These are phyloP conservation scores for Dictyostelium intermedium DNA, from an alignment of 78 protist species.

Conservation along the genomic window DNA sequence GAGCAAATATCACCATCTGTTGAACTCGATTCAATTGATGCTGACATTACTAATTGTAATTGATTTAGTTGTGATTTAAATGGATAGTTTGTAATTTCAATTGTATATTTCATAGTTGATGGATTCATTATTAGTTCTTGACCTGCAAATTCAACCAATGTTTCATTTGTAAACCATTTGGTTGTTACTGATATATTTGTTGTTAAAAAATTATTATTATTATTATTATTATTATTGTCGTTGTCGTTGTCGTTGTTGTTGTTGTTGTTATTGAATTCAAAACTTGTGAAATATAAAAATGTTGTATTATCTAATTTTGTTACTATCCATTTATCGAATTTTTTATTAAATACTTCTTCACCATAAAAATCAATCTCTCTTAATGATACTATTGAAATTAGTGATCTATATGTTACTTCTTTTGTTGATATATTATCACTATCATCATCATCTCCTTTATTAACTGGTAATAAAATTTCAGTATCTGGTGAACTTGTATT, in stretches of 20 bases:
- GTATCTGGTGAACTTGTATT: not conserved
- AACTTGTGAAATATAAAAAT: not conserved
- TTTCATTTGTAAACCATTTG: not conserved
- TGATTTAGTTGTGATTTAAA: not conserved
- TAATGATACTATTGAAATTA: constrained; percentile 8
- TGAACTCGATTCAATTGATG: not conserved
- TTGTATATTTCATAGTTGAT: constrained; percentile 13
- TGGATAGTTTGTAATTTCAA: not conserved
- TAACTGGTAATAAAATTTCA: not conserved
- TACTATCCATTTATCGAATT: not conserved
- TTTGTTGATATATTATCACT: not conserved
- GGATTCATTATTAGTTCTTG: constrained; percentile 3
- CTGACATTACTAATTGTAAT: constrained; percentile 25
- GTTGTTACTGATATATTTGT: not conserved
- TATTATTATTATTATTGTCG: no score
- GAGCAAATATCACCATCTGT: not conserved
- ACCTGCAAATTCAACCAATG: not conserved
- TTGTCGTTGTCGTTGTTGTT: no score
- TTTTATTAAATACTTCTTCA: not conserved
- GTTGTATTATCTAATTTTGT: not conserved
- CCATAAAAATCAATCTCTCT: not conserved
- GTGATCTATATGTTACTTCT: not conserved
- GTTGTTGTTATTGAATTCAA: not conserved
- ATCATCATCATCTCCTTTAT: not conserved
- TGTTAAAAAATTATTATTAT: no score